Conservation (phyloP, 805 yeast genomes). For the Candida easanensis region DNA sequence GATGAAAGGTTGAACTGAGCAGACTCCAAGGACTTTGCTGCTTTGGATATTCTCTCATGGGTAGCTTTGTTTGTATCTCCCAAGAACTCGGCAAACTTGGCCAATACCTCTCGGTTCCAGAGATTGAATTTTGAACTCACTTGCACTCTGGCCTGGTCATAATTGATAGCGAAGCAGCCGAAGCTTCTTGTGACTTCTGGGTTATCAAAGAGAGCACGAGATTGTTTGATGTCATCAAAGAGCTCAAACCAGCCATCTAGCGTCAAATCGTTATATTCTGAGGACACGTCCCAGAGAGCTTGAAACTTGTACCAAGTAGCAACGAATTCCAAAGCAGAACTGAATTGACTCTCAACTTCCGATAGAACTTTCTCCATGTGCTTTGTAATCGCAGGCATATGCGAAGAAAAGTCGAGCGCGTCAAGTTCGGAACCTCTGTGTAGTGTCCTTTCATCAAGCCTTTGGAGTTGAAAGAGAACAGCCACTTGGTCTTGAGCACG, state of each 20-base stretch:
- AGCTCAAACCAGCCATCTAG: slow-evolving; percentile 47
- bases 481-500: slow-evolving; percentile 25
- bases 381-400: slow-evolving; percentile 3
- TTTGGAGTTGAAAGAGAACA: slow-evolving; percentile 27
- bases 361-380: slow-evolving; percentile 25
- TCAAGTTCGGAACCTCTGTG: background rate
- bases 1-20: slow-evolving; percentile 35
- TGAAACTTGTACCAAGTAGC: slow-evolving; percentile 55
- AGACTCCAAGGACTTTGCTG: slow-evolving; percentile 38
- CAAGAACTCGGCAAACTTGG: slow-evolving; percentile 39
- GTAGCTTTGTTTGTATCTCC: slow-evolving; percentile 29
- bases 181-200: slow-evolving; percentile 37
- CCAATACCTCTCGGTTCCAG: slow-evolving; percentile 51
- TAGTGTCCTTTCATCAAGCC: slow-evolving; percentile 23
- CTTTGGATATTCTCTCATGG: slow-evolving; percentile 30
- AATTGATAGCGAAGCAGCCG: slow-evolving; percentile 45
- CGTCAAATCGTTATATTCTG: slow-evolving; percentile 34
- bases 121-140: slow-evolving; percentile 52
- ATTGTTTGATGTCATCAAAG: slow-evolving; percentile 40
- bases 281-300: slow-evolving; percentile 54
- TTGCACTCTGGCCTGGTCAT: slow-evolving; percentile 50
- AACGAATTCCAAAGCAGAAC: slow-evolving; percentile 36
- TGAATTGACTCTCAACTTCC: slow-evolving; percentile 33
- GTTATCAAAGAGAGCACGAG: slow-evolving; percentile 49
- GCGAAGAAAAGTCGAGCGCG: slow-evolving; percentile 8